A percentile compares a stretch with the other conserved stretches of the same genome.
phyloP scores from a whole-genome alignment of 169 alveolate genomes.

The Eimeria praecox region DNA sequence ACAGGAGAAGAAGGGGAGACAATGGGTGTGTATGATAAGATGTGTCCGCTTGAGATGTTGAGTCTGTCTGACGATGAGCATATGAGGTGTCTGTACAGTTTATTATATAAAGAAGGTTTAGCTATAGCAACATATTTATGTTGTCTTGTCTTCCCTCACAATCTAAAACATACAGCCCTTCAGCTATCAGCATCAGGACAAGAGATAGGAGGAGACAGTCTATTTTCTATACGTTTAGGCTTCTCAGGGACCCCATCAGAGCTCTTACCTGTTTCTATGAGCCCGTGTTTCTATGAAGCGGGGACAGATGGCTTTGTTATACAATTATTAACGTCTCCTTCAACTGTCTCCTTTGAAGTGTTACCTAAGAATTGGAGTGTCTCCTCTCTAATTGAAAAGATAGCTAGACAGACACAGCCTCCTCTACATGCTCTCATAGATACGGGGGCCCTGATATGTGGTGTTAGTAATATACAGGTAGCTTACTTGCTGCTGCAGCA shows the following conservation, averaged over 20 bases:
- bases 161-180: constrained; percentile 91
- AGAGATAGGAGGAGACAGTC: constrained; percentile 92
- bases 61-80: constrained; percentile 91
- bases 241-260: constrained; percentile 97
- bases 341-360: constrained; percentile 86
- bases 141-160: constrained; percentile 89
- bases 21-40: constrained; percentile 21
- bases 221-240: constrained; percentile 94
- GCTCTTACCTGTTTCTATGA: constrained; percentile 94
- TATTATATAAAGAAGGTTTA: constrained; percentile 88
- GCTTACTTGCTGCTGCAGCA: constrained; percentile 85
- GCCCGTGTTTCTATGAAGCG: constrained; percentile 91
- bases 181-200: constrained; percentile 94
- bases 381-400: constrained; percentile 77
- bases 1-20: neutral
- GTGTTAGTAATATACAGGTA: constrained; percentile 89
- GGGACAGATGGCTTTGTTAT: constrained; percentile 94
- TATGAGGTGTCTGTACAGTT: constrained; percentile 83
- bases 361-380: constrained; percentile 60
- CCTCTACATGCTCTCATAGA: constrained; percentile 90
- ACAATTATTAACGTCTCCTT: constrained; percentile 87
- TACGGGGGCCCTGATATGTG: constrained; percentile 93
- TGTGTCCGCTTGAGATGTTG: constrained; percentile 90
- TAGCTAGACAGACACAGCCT: constrained; percentile 81
- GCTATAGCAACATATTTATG: constrained; percentile 90